phyloP scores from a whole-genome alignment of 2,329 filamentous ascomycete species.

The Fusarium napiforme region DNA sequence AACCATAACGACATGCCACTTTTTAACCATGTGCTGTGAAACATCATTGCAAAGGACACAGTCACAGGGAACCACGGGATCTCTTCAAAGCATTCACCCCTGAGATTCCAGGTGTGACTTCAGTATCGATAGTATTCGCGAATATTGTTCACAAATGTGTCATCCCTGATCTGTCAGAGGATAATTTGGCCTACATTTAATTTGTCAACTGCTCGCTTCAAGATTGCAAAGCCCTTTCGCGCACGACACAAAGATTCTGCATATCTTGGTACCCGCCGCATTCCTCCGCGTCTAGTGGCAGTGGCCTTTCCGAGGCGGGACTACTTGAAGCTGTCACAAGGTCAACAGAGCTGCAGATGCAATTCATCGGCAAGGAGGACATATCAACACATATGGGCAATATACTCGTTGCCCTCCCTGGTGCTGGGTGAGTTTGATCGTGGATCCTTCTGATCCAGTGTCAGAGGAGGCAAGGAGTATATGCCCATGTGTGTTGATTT shows the following conservation, averaged over 20 bases:
- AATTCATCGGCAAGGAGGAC: fast-evolving
- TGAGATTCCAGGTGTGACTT: not conserved
- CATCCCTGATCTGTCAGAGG: not conserved
- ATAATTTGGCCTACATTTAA: not conserved
- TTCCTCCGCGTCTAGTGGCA: too few species aligned
- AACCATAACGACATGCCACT: fast-evolving
- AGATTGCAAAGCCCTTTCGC: too few species aligned
- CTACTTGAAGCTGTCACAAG: not conserved
- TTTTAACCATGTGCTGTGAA: not conserved
- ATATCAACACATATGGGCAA: not conserved
- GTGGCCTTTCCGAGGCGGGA: too few species aligned
- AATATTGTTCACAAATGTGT: too few species aligned
- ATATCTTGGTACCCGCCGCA: too few species aligned
- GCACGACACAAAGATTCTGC: too few species aligned
- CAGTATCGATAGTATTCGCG: not conserved
- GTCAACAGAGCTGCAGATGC: fast-evolving
- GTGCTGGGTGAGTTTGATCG: not conserved
- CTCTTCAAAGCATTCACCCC: not conserved
- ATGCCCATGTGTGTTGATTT: not conserved
- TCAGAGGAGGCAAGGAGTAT: not conserved
- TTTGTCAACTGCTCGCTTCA: not conserved
- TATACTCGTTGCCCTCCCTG: not conserved
- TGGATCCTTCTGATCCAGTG: not conserved
- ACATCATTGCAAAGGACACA: not conserved
- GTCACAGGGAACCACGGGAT: fast-evolving